Base-by-base conservation (phyloP, 495 filamentous ascomycete species). In the Xylaria sp. region DNA sequence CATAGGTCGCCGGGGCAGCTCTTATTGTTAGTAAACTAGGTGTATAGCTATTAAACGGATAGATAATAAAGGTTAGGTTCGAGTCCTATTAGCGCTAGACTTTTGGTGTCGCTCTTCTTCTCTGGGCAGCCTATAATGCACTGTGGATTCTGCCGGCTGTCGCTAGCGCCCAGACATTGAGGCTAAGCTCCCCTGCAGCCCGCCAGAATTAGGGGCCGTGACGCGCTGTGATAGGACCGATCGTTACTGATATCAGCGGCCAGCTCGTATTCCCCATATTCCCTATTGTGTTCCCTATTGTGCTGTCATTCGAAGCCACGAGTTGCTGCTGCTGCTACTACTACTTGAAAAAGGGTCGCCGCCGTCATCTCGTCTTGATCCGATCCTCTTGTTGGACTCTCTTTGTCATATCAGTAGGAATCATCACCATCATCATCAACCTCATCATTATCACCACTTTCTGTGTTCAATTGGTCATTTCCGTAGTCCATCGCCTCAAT, bases 151-250 rank as follows among this genome's bases (percentile, higher is more conserved):
- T 59, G 57, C 57, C 57, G 57, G 57, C 57, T 59, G 3, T 21
- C 31, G 19, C 57, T 59, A 59, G 57, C 57, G 57, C 57, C 57
- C 9, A 37, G 57, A 59, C 2, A 59, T 37, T 59, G 57, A 59
- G 57, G 57, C 57, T 59, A 59, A 37, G 57, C 57, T 59, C 57
- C 57, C 57, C 57, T 59, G 57, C 33, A 35, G 21, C 31, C 31
- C 57, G 31, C n/a, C n/a, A 37, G 37, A 59, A 59, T 37, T 59
- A 55, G 31, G 33, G 57, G 57, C 31, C 3, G 21, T 37, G 17
- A 59, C 17, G 5, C 17, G 19, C 31, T 59, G 17, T 59, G 57
- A 59, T 59, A 59, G 57, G 57, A 37, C 33, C 57, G n/a, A 37
- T 21, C 55, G 15, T 19, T 58, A n/a, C 55, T 58, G 55, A 35